Base-by-base conservation (phyloP, 148 eudicot genomes). In the Diospyros kaki region DNA sequence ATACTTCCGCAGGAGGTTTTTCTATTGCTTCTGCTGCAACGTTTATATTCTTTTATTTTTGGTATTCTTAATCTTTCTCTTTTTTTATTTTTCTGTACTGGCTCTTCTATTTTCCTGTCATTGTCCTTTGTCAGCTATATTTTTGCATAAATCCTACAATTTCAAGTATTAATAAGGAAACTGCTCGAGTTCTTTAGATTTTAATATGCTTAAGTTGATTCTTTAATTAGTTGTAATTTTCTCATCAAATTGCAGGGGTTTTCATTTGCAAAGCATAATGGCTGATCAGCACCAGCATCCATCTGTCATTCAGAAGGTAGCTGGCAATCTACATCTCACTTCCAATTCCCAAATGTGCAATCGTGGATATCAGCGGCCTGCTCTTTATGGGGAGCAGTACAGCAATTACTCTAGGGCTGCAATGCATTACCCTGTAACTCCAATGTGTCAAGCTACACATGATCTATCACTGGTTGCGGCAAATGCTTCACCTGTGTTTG, bases 251-350 rank as follows among this genome's bases (percentile, higher is more conserved):
- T 79, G 46, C 81, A 85, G 90, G 85, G 73, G 66, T 76, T 79
- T 58, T 17, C 3, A 50, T 48, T 76, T 64, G 46, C 54, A 44
- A 74, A 74, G 48, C 58, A 38, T 53, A 64, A 91, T 91, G 96
- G 89, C 91, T 69, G 92, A 91, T 81, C 83, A 76, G 80, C 78
- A 83, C 68, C 83, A 76, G 41, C 69, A 69, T 53, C 83, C 84
- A 54, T 60, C 76, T 44, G 48, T 84, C 44, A 62, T 76, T 53
- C 83, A 78, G 67, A 84, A 81, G 68, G 73, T 78, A 60, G 86
- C 86, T 40, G 79, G 73, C 74, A 83, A 80, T 77, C 74, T 77
- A 18, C 81, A 80, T 64, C 73, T 83, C 43, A 69, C 80, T 52
- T 66, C 82, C 51, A 83, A 76, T 72, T 69, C 70, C 13, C 77